A percentile compares a stretch with the other conserved stretches of the same genome.
phyloP scores from a whole-genome alignment of 306 rosid genomes.

The Cucurbita moschata region DNA sequence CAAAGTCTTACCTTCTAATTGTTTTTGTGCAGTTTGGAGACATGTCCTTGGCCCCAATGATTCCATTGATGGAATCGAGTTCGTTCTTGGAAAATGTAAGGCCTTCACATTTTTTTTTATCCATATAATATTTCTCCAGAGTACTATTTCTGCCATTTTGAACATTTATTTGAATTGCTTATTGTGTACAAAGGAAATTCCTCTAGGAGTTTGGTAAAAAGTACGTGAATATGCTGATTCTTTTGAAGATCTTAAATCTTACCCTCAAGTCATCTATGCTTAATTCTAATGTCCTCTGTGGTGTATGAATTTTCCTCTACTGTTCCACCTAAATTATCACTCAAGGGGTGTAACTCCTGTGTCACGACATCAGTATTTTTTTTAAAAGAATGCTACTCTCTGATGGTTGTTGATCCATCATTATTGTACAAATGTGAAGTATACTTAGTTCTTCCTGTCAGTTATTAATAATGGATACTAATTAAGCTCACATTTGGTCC shows the following conservation, averaged over 20 bases:
- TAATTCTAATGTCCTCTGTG: not conserved
- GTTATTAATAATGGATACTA: not conserved
- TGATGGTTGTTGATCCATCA: not conserved
- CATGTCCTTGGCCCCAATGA: slow-evolving; percentile 68
- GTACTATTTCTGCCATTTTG: not conserved
- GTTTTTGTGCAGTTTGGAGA: slow-evolving; percentile 89
- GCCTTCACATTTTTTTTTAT: not conserved
- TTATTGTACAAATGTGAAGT: not conserved
- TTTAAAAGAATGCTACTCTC: not conserved
- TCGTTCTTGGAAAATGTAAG: slow-evolving; percentile 91
- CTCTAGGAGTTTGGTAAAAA: not conserved
- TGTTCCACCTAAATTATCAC: not conserved
- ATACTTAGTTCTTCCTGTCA: not conserved
- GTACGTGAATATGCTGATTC: not conserved
- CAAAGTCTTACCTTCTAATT: slow-evolving; percentile 17
- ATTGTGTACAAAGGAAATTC: not conserved
- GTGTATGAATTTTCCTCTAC: not conserved
- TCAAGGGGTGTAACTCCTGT: not conserved
- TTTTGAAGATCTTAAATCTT: not conserved
- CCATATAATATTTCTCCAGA: not conserved
- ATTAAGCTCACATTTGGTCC: not conserved
- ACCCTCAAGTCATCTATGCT: not conserved
- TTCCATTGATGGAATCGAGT: slow-evolving; percentile 51
- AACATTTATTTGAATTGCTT: not conserved
- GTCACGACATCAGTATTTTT: not conserved